Conservation (phyloP, 2,329 filamentous ascomycete genomes). For the Xylaria sp. region DNA sequence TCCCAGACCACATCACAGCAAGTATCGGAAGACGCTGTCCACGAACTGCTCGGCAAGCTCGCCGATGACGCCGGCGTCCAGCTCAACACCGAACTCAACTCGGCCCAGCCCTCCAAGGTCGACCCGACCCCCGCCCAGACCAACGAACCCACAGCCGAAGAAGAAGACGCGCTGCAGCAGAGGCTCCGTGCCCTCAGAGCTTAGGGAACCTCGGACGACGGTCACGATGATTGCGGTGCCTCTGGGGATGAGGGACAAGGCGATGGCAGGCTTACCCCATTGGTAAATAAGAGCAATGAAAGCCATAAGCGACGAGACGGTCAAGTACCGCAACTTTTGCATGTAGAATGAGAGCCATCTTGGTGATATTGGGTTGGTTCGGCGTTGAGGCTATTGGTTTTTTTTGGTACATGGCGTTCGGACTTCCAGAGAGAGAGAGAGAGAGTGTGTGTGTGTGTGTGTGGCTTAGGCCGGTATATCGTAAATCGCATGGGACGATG, state of each 20-base stretch:
- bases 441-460: too few relatives aligned
- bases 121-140: slow-evolving; percentile 64
- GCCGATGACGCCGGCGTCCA: slow-evolving; percentile 90
- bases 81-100: slow-evolving; percentile 77
- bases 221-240: slow-evolving; percentile 24
- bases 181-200: slow-evolving; percentile 66
- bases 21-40: slow-evolving; percentile 84
- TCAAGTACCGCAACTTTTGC: neutral
- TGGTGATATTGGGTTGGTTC: slow-evolving; percentile 20
- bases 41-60: slow-evolving; percentile 84
- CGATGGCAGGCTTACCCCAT: neutral
- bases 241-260: slow-evolving; percentile 4
- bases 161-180: slow-evolving; percentile 79
- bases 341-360: neutral
- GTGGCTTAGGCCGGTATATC: slow-evolving; percentile 9
- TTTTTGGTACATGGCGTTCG: slow-evolving; percentile 1
- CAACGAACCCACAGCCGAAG: slow-evolving; percentile 77
- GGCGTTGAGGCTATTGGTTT: slow-evolving; percentile 20
- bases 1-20: slow-evolving; percentile 78
- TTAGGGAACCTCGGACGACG: slow-evolving; percentile 46
- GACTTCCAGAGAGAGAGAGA: neutral
- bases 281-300: neutral
- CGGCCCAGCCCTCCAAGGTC: slow-evolving; percentile 65
- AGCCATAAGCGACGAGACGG: neutral
- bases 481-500: slow-evolving; percentile 2